These are phyloP conservation scores for Biscogniauxia mediterranea DNA, from an alignment of 2,329 filamentous ascomycete genomes.

Conservation along the genomic window DNA sequence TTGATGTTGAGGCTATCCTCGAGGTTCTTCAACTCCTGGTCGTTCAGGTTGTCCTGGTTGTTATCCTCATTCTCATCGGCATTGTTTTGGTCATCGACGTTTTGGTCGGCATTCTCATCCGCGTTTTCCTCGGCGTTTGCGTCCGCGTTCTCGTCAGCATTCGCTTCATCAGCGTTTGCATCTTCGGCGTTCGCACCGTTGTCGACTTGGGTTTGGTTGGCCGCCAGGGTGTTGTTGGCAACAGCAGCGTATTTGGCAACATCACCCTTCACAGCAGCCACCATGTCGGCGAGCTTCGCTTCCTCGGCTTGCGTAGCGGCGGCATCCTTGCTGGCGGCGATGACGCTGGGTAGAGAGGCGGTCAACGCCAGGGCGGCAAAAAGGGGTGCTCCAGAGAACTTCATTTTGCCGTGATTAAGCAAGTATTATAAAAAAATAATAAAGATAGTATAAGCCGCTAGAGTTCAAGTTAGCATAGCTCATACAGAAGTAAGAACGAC, in stretches of 20 bases:
- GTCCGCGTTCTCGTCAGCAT: slow-evolving; percentile 11
- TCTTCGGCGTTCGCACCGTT: slow-evolving; percentile 9
- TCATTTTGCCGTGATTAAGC: slow-evolving; percentile 21
- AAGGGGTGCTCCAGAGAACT: slow-evolving; percentile 22
- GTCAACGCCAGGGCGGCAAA: slow-evolving; percentile 27
- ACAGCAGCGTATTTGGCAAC: slow-evolving; percentile 15
- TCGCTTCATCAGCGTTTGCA: slow-evolving; percentile 6
- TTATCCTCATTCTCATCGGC: slow-evolving; percentile 13
- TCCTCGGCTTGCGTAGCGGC: slow-evolving; percentile 5
- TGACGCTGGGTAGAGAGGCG: slow-evolving; percentile 22
- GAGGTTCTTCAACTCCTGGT: slow-evolving; percentile 5
- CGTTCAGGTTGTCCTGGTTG: slow-evolving; percentile 15
- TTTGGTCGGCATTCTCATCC: slow-evolving; percentile 12
- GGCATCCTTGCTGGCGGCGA: slow-evolving; percentile 6
- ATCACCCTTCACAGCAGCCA: not conserved
- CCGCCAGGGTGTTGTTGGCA: slow-evolving; percentile 16
- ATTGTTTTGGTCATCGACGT: slow-evolving; percentile 6
- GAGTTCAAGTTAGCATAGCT: slow-evolving; percentile 5
- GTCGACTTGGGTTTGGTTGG: slow-evolving; percentile 6
- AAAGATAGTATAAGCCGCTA: slow-evolving; percentile 13
- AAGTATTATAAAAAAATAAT: slow-evolving; percentile 10
- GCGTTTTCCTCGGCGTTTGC: slow-evolving; percentile 13
- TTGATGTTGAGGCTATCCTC: slow-evolving; percentile 9
- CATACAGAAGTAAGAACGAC: not conserved
- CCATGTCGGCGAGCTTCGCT: not conserved